phyloP scores from a whole-genome alignment of 1,139 yeast species.

The Zygosaccharomyces pseudobailii region DNA sequence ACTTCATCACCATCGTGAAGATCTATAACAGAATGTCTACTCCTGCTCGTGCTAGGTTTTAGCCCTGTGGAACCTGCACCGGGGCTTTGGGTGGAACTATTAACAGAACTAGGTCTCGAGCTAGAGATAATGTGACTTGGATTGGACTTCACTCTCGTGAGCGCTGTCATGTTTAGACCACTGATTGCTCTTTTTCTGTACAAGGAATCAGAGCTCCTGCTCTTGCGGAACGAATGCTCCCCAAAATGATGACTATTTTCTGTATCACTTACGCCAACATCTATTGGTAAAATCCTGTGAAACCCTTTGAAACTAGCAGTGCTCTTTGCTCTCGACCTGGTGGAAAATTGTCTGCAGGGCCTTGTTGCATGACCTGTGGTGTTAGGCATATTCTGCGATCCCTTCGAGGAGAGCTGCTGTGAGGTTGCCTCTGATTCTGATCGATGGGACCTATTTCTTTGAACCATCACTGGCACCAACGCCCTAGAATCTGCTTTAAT shows the following conservation, averaged over 20 bases:
- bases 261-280: constrained; percentile 11
- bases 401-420: constrained; percentile 9
- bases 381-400: constrained; percentile 6
- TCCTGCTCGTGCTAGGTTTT: constrained; percentile 28
- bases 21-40: constrained; percentile 29
- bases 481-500: not conserved
- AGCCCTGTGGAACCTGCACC: constrained; percentile 15
- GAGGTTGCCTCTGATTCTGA: constrained; percentile 14
- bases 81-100: constrained; percentile 9
- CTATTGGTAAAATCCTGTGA: constrained; percentile 26
- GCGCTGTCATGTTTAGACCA: constrained; percentile 32
- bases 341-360: constrained; percentile 31
- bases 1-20: constrained; percentile 21
- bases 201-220: constrained; percentile 30
- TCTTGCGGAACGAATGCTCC: constrained; percentile 19
- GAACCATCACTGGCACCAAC: constrained; percentile 11
- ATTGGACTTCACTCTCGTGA: constrained; percentile 24
- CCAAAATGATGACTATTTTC: constrained; percentile 10
- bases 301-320: constrained; percentile 33
- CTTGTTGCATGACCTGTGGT: constrained; percentile 12
- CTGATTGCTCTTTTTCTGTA: constrained; percentile 29
- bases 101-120: constrained; percentile 12
- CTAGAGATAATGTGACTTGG: constrained; percentile 14
- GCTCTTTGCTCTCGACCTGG: constrained; percentile 31
- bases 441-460: constrained; percentile 16